A percentile compares a stretch with the other conserved stretches of the same genome.
These are phyloP conservation scores for Aspergillus spinulosporus DNA, from an alignment of 2,329 filamentous ascomycete species.

Conservation along the genomic window DNA sequence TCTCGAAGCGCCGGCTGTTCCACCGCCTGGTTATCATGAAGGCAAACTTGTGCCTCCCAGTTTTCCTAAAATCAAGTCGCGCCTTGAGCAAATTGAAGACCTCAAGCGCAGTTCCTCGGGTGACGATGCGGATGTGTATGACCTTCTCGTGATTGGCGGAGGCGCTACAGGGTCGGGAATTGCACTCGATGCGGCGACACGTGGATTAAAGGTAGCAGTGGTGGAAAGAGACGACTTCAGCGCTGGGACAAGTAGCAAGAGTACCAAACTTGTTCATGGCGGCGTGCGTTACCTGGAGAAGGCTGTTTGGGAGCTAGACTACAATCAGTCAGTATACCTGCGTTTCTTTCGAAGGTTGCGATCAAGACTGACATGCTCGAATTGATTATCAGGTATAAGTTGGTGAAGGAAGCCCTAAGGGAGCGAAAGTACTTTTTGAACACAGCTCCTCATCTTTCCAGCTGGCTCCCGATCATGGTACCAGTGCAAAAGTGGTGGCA, in stretches of 20 bases:
- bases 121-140: slow-evolving; percentile 56
- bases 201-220: slow-evolving; percentile 75
- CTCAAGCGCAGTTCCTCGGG: slow-evolving; percentile 46
- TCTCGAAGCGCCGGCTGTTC: slow-evolving; percentile 61
- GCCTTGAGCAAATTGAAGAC: slow-evolving; percentile 54
- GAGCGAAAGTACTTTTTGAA: slow-evolving; percentile 82
- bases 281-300: slow-evolving; percentile 85
- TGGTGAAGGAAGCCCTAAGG: slow-evolving; percentile 78
- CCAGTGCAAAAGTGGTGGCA: slow-evolving; percentile 83
- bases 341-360: background rate
- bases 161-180: slow-evolving; percentile 79
- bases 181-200: slow-evolving; percentile 75
- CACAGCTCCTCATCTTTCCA: slow-evolving; percentile 77
- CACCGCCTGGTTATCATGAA: slow-evolving; percentile 61
- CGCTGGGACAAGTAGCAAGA: slow-evolving; percentile 79
- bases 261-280: slow-evolving; percentile 82
- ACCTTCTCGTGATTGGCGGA: slow-evolving; percentile 75
- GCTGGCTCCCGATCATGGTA: slow-evolving; percentile 80
- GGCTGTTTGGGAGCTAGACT: slow-evolving; percentile 81
- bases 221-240: slow-evolving; percentile 86
- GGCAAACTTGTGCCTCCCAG: slow-evolving; percentile 57
- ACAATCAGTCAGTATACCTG: slow-evolving; percentile 63
- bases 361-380: slow-evolving; percentile 6
- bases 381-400: slow-evolving; percentile 51
- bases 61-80: slow-evolving; percentile 53